These are phyloP conservation scores for Hyparrhenia diplandra DNA, from an alignment of 176 grass and related monocot species.

Conservation along the genomic window DNA sequence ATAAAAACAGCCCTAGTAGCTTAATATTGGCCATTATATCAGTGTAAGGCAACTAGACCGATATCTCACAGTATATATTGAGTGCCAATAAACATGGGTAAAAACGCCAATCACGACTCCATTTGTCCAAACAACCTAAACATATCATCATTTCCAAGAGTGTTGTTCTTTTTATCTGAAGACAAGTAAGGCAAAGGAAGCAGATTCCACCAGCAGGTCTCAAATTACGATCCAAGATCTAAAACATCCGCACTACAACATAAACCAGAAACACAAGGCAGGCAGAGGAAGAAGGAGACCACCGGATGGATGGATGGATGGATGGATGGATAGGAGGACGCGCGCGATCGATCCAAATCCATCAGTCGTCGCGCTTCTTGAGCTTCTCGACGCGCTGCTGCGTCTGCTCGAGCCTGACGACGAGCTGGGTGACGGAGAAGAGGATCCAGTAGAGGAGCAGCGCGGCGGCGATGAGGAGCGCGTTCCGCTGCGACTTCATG, in stretches of 20 bases:
- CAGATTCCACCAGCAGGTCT: background rate
- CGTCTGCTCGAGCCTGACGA: conserved; percentile 67
- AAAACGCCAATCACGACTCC: too few species aligned
- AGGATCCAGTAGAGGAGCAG: conserved; percentile 96
- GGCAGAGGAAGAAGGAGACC: background rate
- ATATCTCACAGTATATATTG: too few species aligned
- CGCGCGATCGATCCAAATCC: too few species aligned
- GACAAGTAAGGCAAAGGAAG: background rate
- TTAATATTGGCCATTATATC: background rate
- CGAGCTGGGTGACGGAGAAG: conserved; percentile 67
- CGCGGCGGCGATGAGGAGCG: conserved; percentile 79
- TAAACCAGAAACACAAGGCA: background rate
- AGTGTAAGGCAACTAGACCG: background rate
- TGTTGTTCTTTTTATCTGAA: background rate
- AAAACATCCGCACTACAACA: conserved; percentile 11
- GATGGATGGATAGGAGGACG: too few species aligned
- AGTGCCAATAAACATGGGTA: too few species aligned
- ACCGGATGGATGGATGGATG: background rate
- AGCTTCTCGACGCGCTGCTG: conserved; percentile 75
- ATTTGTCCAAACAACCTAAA: too few species aligned
- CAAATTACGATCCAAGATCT: conserved; percentile 12
- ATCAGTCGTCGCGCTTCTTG: conserved; percentile 62
- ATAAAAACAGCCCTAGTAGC: background rate
- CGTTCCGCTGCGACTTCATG: conserved; percentile 97
- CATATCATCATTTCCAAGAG: background rate